Conservation (phyloP, 345 rosid genomes). For the Erucastrum elatum region DNA sequence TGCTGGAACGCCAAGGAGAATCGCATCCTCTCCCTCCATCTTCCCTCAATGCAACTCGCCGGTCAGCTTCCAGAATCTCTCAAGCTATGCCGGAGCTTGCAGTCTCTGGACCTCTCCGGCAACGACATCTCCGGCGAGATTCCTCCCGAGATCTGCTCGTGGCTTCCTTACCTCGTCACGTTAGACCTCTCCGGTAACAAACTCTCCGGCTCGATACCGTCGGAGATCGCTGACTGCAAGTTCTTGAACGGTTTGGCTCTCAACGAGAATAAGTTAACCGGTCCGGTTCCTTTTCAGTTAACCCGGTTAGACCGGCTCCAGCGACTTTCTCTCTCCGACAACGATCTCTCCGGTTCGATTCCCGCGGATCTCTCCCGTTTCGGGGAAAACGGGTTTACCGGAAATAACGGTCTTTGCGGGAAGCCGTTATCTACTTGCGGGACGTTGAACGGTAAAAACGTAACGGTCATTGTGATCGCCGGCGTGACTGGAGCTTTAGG, state of each 20-base stretch:
- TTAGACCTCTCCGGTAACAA: constrained; percentile 58
- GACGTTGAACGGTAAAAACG: constrained; percentile 46
- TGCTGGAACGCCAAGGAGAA: constrained; percentile 63
- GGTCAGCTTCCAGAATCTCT: constrained; percentile 58
- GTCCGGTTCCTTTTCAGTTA: constrained; percentile 54
- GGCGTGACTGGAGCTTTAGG: constrained; percentile 51
- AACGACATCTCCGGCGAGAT: constrained; percentile 55
- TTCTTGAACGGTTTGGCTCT: constrained; percentile 50
- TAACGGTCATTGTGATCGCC: constrained; percentile 47
- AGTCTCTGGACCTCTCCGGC: constrained; percentile 50
- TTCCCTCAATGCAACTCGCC: constrained; percentile 41
- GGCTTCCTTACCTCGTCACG: constrained; percentile 55
- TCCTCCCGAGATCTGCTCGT: constrained; percentile 54
- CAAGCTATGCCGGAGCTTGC: constrained; percentile 53
- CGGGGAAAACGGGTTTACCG: constrained; percentile 39
- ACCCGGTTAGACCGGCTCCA: constrained; percentile 51
- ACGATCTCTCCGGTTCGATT: constrained; percentile 52
- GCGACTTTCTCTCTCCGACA: constrained; percentile 45
- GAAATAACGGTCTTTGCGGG: constrained; percentile 53
- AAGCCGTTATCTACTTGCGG: constrained; percentile 52
- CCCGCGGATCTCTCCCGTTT: constrained; percentile 49
- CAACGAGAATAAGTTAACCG: constrained; percentile 48
- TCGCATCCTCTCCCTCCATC: constrained; percentile 48
- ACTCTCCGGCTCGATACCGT: constrained; percentile 54
- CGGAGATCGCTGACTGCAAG: constrained; percentile 47